phyloP scores from a whole-genome alignment of 2,329 filamentous ascomycete species.

The Pleochaeta shiraiana region DNA sequence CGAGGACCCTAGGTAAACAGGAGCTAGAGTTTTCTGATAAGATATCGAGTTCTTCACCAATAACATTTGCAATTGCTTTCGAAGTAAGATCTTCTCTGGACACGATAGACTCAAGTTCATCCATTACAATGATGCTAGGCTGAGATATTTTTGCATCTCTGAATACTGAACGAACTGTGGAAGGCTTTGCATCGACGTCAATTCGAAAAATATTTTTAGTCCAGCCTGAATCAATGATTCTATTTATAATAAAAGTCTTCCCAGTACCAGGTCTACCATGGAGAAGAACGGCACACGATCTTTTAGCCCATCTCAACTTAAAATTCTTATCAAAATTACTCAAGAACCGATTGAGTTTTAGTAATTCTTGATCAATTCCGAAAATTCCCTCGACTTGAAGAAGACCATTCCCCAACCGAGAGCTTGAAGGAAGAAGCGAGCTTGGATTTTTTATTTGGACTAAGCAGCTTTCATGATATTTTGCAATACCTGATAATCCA shows the following conservation, averaged over 20 bases:
- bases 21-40: slow-evolving; percentile 18
- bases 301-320: slow-evolving; percentile 10
- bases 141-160: slow-evolving; percentile 43
- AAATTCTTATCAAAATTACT: slow-evolving; percentile 27
- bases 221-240: slow-evolving; percentile 47
- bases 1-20: slow-evolving; percentile 34
- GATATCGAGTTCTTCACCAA: slow-evolving; percentile 33
- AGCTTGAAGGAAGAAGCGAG: too few relatives aligned
- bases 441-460: slow-evolving; percentile 11
- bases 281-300: slow-evolving; percentile 26
- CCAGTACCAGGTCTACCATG: slow-evolving; percentile 72
- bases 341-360: slow-evolving; percentile 44
- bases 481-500: slow-evolving; percentile 22
- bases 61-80: slow-evolving; percentile 26
- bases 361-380: slow-evolving; percentile 42
- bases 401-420: not conserved
- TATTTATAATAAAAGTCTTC: slow-evolving; percentile 53
- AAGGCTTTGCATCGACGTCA: slow-evolving; percentile 30
- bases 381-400: slow-evolving; percentile 33
- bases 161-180: slow-evolving; percentile 44
- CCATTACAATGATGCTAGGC: slow-evolving; percentile 61
- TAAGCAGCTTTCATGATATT: slow-evolving; percentile 11
- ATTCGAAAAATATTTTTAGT: slow-evolving; percentile 39
- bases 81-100: slow-evolving; percentile 33
- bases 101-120: slow-evolving; percentile 51